Evolutionary conservation across 148 eudicot genomes (phyloP).

Genomic region (Camellia granthamiana): DNA sequence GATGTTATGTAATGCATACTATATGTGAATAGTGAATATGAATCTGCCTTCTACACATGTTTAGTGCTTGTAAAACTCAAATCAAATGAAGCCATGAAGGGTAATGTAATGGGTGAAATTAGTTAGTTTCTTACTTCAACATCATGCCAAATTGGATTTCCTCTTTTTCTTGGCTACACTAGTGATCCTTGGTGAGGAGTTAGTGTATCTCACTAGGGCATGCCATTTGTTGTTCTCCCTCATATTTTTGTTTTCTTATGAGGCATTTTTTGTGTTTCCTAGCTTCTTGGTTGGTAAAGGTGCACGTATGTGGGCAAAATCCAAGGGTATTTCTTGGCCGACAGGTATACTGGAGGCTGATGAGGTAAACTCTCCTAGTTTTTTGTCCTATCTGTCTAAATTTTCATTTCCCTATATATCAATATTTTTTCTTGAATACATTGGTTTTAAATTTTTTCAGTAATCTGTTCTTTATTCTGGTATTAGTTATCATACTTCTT

Average conservation of each 20-base stretch:
- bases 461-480: background rate
- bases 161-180: background rate
- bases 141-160: no score
- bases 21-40: background rate
- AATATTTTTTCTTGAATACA: slow-evolving; percentile 2
- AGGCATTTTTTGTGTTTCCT: slow-evolving; percentile 12
- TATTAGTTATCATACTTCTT: background rate
- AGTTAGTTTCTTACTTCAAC: no score
- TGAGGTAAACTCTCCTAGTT: slow-evolving; percentile 39
- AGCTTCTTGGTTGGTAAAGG: slow-evolving; percentile 97
- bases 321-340: slow-evolving; percentile 54
- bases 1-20: background rate
- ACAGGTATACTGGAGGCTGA: slow-evolving; percentile 49
- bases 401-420: background rate
- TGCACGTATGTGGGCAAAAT: slow-evolving; percentile 73
- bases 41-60: background rate
- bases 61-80: background rate
- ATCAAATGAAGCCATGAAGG: no score
- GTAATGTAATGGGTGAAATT: no score
- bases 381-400: background rate
- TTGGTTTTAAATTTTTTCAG: background rate
- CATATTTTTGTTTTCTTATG: background rate
- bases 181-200: background rate
- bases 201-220: background rate
- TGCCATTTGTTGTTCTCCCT: background rate